Base-by-base conservation (phyloP, 306 rosid genomes). In the Arachis stenosperma region DNA sequence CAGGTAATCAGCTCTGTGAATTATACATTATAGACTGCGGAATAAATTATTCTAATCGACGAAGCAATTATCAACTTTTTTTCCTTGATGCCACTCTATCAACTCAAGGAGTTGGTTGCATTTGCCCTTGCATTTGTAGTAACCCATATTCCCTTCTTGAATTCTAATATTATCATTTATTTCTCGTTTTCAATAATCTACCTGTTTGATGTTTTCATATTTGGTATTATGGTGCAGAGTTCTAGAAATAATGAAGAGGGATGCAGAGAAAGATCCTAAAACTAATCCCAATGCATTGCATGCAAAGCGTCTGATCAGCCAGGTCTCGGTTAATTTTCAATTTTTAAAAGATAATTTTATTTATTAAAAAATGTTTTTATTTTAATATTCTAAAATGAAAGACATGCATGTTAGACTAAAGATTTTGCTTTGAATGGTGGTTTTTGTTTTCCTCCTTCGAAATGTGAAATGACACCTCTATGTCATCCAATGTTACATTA, bases 241-340 rank as follows among this genome's bases (percentile, higher is more conserved):
- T 62, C 91, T 89, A 61, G 90, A 91, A 73, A 94, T 90, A 75
- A 89, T 94, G 96, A 86, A 75, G 64, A 58, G 62, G 1, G 97
- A 94, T 86, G 91, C 97, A 12, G 83, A 75, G 74, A 75, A 89
- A 64, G 95, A 91, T 84, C 96, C 99, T 57, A 61, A 77, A 69
- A 91, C 81, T 56, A 58, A 84, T 87, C 93, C 93, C 55, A 57
- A 78, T 65, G 88, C 93, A 6, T 42, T 81, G 84, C 88, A 67
- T 40, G 97, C 99, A 48, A 89, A 90, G 78, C 85, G 77, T 62
- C 78, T 94, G 78, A 80, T 94, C 79, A 76, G 78, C 76, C 92
- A 94, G 99, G 99, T 94, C 75, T 62, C 7, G 70, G 53, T 77
- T 57, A 10, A 27, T 41, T 55, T 41, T 75, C 6, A 6, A 69